Evolutionary conservation across 2,329 filamentous ascomycete genomes (phyloP).

Genomic region (Tolypocladium guangdongense): DNA sequence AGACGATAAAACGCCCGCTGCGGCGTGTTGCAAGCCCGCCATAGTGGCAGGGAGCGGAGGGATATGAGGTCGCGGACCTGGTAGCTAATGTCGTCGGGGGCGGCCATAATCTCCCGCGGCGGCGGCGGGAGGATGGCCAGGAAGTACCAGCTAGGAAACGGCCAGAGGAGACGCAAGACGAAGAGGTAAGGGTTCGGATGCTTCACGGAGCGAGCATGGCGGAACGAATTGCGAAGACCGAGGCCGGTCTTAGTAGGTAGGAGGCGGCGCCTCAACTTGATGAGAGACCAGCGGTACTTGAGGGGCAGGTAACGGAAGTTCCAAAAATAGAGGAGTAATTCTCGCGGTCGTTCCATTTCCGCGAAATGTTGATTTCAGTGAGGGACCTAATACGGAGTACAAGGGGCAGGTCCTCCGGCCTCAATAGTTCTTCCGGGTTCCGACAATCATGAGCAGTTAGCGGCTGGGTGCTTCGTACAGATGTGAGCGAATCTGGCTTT

Average conservation of each 20-base stretch:
- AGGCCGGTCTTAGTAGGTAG: constrained; percentile 5
- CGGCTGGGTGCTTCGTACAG: too few relatives aligned
- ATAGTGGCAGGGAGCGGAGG: constrained; percentile 7
- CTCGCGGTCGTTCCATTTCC: not conserved
- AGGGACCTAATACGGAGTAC: too few relatives aligned
- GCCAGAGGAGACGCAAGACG: constrained; percentile 6
- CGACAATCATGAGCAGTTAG: too few relatives aligned
- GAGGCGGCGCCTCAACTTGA: constrained; percentile 7
- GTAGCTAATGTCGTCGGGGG: constrained; percentile 2
- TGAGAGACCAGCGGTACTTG: constrained; percentile 7
- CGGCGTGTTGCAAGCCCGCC: constrained; percentile 14
- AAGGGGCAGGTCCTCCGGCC: too few relatives aligned
- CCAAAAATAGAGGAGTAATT: constrained; percentile 5
- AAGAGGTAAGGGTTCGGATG: constrained; percentile 4
- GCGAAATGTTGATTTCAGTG: too few relatives aligned
- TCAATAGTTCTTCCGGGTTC: too few relatives aligned
- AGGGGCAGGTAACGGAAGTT: constrained; percentile 10
- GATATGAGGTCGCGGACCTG: constrained; percentile 4
- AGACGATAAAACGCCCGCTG: constrained; percentile 15
- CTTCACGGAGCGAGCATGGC: constrained; percentile 1
- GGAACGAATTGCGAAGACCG: constrained; percentile 5
- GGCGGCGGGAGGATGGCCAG: constrained; percentile 3
- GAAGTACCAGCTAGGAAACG: constrained; percentile 6
- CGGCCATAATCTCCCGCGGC: constrained; percentile 7
- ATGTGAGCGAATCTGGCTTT: too few relatives aligned